Base-by-base conservation (phyloP, 2,329 filamentous ascomycete species). In the Botryotinia globosa region DNA sequence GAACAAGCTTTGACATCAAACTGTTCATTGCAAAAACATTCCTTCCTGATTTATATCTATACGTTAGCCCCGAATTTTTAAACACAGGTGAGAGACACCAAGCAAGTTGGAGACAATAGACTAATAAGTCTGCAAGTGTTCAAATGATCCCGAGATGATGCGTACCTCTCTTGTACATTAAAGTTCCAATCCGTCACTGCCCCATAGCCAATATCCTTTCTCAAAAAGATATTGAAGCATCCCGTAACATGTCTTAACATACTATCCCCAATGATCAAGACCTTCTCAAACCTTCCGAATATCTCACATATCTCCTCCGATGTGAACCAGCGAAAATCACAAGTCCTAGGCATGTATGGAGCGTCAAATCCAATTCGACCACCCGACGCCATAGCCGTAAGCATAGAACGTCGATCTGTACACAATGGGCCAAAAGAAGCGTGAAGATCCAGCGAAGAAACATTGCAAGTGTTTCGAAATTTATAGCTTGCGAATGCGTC, bases 171-270 rank as follows among this genome's bases (percentile, higher is more conserved):
- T 62, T 83, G 77, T 16, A 79, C 75, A n/a, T 80, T 80, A 69
- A 86, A 85, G 72, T 85, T 85, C 84, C 84, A 86, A 74, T 85
- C 81, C 5, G 84, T 85, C 20, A 85, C 84, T 56, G 83, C 84
- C 16, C 84, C 84, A 73, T 85, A 85, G 10, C 84, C 84, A 39
- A 86, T 74, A 75, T 86, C 82, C 74, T 83, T 83, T 10, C 84
- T 79, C 45, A 85, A 75, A 54, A 85, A 77, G 9, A 85, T 81
- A 73, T 85, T 85, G 69, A 86, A 75, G 58, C 83, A 83, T 0
- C 84, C 84, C 48, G 85, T 83, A 20, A 85, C 81, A 77, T 86
- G 84, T 58, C 84, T 80, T 76, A 85, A 77, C 84, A 86, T 85
- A 22, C 83, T 85, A 74, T 85, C 84, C 6, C 84, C 85, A 9